Evolutionary conservation across 2,329 filamentous ascomycete species (phyloP).

Genomic region (Sporothrix brunneoviolacea): DNA sequence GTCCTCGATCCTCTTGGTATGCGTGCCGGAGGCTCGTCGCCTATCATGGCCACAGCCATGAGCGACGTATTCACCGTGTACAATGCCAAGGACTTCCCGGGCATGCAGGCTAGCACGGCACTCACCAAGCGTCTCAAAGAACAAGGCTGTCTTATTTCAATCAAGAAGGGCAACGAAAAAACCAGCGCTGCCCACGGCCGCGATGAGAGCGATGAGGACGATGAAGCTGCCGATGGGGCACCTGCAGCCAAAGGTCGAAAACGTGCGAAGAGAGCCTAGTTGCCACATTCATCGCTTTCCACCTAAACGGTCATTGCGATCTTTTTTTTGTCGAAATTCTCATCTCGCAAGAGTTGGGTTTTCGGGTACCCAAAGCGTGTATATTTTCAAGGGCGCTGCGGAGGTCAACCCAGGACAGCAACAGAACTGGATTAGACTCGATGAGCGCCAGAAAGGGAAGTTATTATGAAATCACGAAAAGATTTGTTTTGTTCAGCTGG

Average conservation of each 20-base stretch:
- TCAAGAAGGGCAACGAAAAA: slow-evolving; percentile 78
- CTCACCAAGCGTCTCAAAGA: slow-evolving; percentile 68
- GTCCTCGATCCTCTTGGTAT: slow-evolving; percentile 59
- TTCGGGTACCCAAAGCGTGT: neutral
- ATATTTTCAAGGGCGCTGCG: neutral
- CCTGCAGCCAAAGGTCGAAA: slow-evolving; percentile 14
- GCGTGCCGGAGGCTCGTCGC: slow-evolving; percentile 45
- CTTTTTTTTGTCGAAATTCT: neutral
- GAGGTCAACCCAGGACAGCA: neutral
- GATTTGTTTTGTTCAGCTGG: neutral
- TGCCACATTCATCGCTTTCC: neutral
- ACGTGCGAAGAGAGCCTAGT: slow-evolving; percentile 10
- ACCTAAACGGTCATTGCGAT: too few relatives aligned
- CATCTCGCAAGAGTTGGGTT: too few relatives aligned
- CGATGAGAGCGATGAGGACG: slow-evolving; percentile 40
- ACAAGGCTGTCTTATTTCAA: slow-evolving; percentile 76
- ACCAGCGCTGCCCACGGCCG: slow-evolving; percentile 28
- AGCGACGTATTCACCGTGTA: slow-evolving; percentile 73
- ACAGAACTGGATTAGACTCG: neutral
- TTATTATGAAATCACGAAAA: neutral
- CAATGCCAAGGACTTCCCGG: slow-evolving; percentile 79
- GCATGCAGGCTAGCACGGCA: slow-evolving; percentile 71
- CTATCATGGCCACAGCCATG: slow-evolving; percentile 45
- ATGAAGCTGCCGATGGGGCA: slow-evolving; percentile 31
- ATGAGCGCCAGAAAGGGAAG: too few relatives aligned